Conservation (phyloP, 805 yeast genomes). For the Candida krabiensis region DNA sequence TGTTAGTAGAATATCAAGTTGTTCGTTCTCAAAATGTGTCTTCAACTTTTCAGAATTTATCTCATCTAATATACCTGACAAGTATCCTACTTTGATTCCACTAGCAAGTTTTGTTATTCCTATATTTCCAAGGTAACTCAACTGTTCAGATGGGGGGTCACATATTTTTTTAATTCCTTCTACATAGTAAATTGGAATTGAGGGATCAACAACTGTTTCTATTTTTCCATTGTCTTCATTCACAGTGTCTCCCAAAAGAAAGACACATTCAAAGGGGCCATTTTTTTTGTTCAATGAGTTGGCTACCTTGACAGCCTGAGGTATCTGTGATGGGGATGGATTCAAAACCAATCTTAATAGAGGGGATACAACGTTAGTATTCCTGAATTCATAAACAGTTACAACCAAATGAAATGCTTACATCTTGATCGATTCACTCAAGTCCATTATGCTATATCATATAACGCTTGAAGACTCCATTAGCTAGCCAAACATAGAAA, state of each 20-base stretch:
- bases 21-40: slow-evolving; percentile 19
- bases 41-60: slow-evolving; percentile 20
- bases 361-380: slow-evolving; percentile 1
- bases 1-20: slow-evolving; percentile 57
- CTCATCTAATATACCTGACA: slow-evolving; percentile 36
- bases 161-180: slow-evolving; percentile 21
- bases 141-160: slow-evolving; percentile 20
- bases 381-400: too few relatives aligned
- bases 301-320: slow-evolving; percentile 45
- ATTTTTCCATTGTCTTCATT: slow-evolving; percentile 8
- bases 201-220: slow-evolving; percentile 17
- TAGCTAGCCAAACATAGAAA: too few relatives aligned
- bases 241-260: slow-evolving; percentile 51
- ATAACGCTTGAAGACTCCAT: too few relatives aligned
- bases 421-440: slow-evolving; percentile 7
- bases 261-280: slow-evolving; percentile 63
- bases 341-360: slow-evolving; percentile 39
- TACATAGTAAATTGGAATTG: slow-evolving; percentile 24
- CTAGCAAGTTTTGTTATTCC: slow-evolving; percentile 41
- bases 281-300: slow-evolving; percentile 52
- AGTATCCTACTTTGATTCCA: slow-evolving; percentile 49
- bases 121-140: slow-evolving; percentile 34
- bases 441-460: not conserved
- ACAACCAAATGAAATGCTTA: slow-evolving; percentile 2
- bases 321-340: slow-evolving; percentile 42